Evolutionary conservation across 257 asterid species (phyloP).

Genomic region (Asclepias syriaca): DNA sequence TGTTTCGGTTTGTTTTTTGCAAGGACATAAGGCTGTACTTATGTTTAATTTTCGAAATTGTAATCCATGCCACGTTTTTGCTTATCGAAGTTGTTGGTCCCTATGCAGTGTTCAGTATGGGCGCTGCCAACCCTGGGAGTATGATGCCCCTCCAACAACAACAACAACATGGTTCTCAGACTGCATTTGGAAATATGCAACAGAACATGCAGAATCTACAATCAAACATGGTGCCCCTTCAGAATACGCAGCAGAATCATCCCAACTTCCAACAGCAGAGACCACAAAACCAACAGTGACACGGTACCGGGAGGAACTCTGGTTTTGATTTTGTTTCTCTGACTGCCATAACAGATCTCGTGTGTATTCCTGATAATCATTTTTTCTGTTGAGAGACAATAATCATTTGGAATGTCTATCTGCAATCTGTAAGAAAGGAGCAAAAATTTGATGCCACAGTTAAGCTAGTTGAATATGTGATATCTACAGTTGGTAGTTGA

Average conservation of each 20-base stretch:
- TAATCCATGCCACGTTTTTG: neutral
- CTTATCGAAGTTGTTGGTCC: neutral
- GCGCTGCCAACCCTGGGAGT: constrained; percentile 57
- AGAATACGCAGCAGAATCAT: constrained; percentile 62
- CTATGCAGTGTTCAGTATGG: constrained; percentile 71
- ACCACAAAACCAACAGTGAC: constrained; percentile 74
- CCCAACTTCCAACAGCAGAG: constrained; percentile 88
- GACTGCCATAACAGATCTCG: neutral
- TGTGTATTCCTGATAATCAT: neutral
- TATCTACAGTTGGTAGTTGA: neutral
- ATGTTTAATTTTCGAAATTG: neutral
- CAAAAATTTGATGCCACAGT: neutral
- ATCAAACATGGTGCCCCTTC: constrained; percentile 51
- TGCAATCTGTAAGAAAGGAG: neutral
- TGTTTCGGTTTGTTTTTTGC: neutral
- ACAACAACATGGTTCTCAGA: constrained; percentile 45
- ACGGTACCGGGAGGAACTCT: too few relatives aligned
- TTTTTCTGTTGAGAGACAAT: neutral
- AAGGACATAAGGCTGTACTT: neutral
- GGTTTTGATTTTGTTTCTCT: neutral
- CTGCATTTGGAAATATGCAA: constrained; percentile 68
- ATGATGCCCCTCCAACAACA: constrained; percentile 77
- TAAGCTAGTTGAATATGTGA: neutral
- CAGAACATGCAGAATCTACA: constrained; percentile 68
- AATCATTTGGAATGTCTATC: neutral